A percentile compares a stretch with the other conserved stretches of the same genome.
Evolutionary conservation across 306 rosid genomes (phyloP).

Genomic region (Urtica urens): DNA sequence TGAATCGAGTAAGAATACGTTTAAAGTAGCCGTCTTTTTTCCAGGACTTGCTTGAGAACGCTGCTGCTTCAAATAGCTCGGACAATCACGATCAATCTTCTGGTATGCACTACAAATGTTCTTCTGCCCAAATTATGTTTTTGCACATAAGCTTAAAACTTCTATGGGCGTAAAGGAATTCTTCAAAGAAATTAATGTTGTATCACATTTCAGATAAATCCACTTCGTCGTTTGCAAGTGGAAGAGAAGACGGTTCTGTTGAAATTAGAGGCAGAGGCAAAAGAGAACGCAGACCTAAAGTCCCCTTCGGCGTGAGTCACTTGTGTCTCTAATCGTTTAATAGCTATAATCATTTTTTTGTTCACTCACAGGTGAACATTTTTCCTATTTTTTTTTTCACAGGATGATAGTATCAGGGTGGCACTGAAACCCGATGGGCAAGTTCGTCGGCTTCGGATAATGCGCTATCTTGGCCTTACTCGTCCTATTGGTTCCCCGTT

Average conservation of each 20-base stretch:
- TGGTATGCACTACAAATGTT: conserved; percentile 40
- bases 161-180: neutral
- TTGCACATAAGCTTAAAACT: no score
- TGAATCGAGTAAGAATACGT: neutral
- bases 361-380: neutral
- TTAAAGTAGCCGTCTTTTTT: neutral
- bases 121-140: no score
- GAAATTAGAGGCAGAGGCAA: conserved; percentile 55
- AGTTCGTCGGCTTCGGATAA: conserved; percentile 53
- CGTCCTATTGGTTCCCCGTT: conserved; percentile 70
- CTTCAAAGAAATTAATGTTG: neutral
- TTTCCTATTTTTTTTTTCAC: conserved; percentile 14
- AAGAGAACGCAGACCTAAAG: conserved; percentile 55
- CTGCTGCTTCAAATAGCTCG: conserved; percentile 16
- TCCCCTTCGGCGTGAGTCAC: conserved; percentile 63
- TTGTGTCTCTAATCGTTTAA: neutral
- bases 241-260: conserved; percentile 25
- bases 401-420: conserved; percentile 46
- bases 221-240: conserved; percentile 43
- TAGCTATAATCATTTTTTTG: neutral
- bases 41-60: conserved; percentile 33
- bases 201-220: conserved; percentile 43
- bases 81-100: conserved; percentile 29
- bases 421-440: conserved; percentile 33
- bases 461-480: conserved; percentile 65